Evolutionary conservation across 1,284 basidiomycete species (phyloP), one percentile per base, ranked within the genome.

Genomic region (Austropuccinia psidii): DNA sequence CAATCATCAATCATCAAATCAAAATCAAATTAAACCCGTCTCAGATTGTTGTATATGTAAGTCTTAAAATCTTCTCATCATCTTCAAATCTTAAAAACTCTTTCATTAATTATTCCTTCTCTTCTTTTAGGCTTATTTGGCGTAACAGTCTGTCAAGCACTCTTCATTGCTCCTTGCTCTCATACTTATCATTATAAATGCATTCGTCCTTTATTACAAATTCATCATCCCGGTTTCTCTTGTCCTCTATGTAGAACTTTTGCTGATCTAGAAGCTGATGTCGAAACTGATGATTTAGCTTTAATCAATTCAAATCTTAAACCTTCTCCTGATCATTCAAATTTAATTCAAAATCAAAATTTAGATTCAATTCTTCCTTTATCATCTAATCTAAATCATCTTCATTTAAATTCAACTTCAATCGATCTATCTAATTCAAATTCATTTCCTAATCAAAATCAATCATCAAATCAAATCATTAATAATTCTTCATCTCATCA

Each of bases 181-280:
- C 43, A 35, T 35, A 62, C 76, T 65, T 97, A 96, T 84, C 95
- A 97, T 82, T 98, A 91, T 86, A 98, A 98, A 82, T 98, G 96
- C 82, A 95, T 98, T 77, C 87, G 93, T 0, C 94, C 93, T 0
- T 84, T 98, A 19, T 85, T 98, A 52, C 86, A 90, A 77, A 82
- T 86, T 43, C 93, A 98, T 81, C 88, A 95, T 78, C 92, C 95
- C 0, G 90, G 91, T 2, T 98, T 98, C 82, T 91, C 88, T 7
- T 98, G 95, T 78, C 96, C 95, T 0, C 86, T 98, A 8, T 98
- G 95, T 81, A 77, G 82, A 13, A 91, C 90, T 0, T 96, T 91
- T 80, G 93, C 93, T 13, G 91, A 98, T 80, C 85, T 98, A 15
- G 93, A 98, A 67, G 93, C 94, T 74, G 95, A 98, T 79, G 93